These are phyloP conservation scores for Trichoderma asperelloides DNA, from an alignment of 495 filamentous ascomycete species.

Conservation along the genomic window DNA sequence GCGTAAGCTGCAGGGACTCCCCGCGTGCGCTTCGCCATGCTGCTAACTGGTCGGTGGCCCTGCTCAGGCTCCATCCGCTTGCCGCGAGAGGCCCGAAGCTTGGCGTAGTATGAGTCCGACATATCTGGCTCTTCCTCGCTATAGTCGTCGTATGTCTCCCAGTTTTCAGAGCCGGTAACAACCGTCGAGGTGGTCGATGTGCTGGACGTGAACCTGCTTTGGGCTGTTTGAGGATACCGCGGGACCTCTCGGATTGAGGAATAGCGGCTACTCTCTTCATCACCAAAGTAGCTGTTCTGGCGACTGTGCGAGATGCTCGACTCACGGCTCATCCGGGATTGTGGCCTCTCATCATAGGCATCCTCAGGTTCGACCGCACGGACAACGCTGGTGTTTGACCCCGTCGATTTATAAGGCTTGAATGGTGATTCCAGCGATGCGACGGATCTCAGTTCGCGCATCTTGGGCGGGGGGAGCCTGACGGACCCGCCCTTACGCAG, in stretches of 20 bases:
- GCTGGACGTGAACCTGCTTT: slow-evolving; percentile 57
- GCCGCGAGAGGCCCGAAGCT: slow-evolving; percentile 51
- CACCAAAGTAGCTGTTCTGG: slow-evolving; percentile 14
- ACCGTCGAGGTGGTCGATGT: slow-evolving; percentile 53
- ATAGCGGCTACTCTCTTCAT: slow-evolving; percentile 24
- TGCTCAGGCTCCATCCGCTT: slow-evolving; percentile 39
- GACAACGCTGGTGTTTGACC: slow-evolving; percentile 60
- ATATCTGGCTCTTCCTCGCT: slow-evolving; percentile 67
- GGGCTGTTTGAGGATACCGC: slow-evolving; percentile 14
- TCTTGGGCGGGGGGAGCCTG: slow-evolving; percentile 73
- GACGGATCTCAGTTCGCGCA: slow-evolving; percentile 68
- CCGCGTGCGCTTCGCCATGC: slow-evolving; percentile 25
- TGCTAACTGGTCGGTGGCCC: slow-evolving; percentile 10
- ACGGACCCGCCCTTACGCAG: slow-evolving; percentile 35
- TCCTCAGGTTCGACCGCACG: slow-evolving; percentile 77
- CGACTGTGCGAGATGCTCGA: slow-evolving; percentile 19
- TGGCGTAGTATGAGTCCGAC: slow-evolving; percentile 68
- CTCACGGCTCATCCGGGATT: neutral
- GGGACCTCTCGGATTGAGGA: slow-evolving; percentile 28
- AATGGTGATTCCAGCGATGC: slow-evolving; percentile 57
- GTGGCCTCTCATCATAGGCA: slow-evolving; percentile 61
- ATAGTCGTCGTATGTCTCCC: slow-evolving; percentile 83
- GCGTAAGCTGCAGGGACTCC: slow-evolving; percentile 28
- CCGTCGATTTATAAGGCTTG: slow-evolving; percentile 53
- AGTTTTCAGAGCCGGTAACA: slow-evolving; percentile 69